Evolutionary conservation across 495 filamentous ascomycete species (phyloP).

Genomic region (Talaromyces wortmannii): DNA sequence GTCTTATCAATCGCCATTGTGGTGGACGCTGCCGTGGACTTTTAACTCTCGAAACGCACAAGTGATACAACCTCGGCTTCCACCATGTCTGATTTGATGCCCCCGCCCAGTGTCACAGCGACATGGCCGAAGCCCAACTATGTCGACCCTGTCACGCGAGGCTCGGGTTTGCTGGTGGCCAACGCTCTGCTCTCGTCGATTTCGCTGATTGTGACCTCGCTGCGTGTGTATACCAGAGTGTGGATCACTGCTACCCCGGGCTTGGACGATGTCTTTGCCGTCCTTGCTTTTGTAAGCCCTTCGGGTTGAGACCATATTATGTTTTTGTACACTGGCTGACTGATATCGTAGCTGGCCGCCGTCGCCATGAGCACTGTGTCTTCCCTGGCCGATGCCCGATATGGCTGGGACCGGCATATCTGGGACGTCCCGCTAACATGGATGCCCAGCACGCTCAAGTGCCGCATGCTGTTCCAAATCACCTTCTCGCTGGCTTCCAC

Average conservation of each 20-base stretch:
- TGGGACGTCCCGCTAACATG: conserved; percentile 40
- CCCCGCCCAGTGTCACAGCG: conserved; percentile 32
- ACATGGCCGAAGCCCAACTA: conserved; percentile 53
- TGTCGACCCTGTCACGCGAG: conserved; percentile 43
- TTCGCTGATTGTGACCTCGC: conserved; percentile 27
- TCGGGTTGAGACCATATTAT: neutral
- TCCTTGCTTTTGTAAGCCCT: conserved; percentile 12
- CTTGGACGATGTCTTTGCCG: conserved; percentile 42
- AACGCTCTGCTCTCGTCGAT: conserved; percentile 30
- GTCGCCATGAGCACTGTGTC: conserved; percentile 37
- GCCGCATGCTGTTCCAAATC: conserved; percentile 45
- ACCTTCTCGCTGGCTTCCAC: conserved; percentile 45
- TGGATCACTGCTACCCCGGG: conserved; percentile 31
- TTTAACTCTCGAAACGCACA: too few relatives aligned
- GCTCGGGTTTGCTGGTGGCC: conserved; percentile 33
- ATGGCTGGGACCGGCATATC: conserved; percentile 50
- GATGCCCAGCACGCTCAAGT: conserved; percentile 27
- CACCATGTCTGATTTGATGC: conserved; percentile 10
- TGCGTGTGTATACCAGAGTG: conserved; percentile 44
- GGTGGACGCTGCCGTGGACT: too few relatives aligned
- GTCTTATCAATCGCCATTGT: too few relatives aligned
- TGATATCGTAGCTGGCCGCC: neutral
- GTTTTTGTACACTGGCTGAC: neutral
- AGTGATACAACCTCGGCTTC: too few relatives aligned
- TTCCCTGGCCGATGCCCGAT: conserved; percentile 31